A percentile compares a stretch with the other conserved stretches of the same genome.
Evolutionary conservation across 1,139 yeast genomes (phyloP).

Genomic region (Taphrina pruni): DNA sequence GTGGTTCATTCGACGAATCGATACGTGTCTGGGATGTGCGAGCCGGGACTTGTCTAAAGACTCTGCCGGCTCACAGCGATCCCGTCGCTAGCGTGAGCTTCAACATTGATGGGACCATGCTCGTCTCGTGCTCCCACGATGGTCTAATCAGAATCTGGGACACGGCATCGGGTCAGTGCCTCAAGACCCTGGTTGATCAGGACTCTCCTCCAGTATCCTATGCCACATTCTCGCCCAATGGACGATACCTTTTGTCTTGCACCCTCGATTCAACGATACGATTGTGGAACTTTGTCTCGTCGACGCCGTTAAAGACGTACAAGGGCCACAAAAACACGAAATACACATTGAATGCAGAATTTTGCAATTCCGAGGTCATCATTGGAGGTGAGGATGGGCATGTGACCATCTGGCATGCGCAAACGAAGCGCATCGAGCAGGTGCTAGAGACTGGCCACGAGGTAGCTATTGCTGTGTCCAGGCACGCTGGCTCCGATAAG

Average conservation of each 20-base stretch:
- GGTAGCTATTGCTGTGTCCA: conserved; percentile 14
- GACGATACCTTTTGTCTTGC: conserved; percentile 75
- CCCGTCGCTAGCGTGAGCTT: conserved; percentile 80
- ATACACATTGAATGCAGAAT: conserved; percentile 44
- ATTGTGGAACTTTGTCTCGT: conserved; percentile 82
- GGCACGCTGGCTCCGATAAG: background rate
- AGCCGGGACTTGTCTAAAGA: conserved; percentile 72
- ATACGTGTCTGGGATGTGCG: conserved; percentile 81
- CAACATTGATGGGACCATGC: conserved; percentile 78
- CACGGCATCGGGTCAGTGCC: conserved; percentile 85
- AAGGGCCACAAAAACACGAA: conserved; percentile 53
- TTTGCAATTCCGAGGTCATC: conserved; percentile 52
- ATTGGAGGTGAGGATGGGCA: conserved; percentile 72
- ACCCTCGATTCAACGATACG: conserved; percentile 80
- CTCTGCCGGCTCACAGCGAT: conserved; percentile 91
- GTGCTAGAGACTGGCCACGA: conserved; percentile 13
- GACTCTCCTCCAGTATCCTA: conserved; percentile 63
- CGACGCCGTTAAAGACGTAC: conserved; percentile 77
- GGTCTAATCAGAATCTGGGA: conserved; percentile 89
- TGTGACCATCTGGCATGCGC: conserved; percentile 76
- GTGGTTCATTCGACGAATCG: conserved; percentile 83
- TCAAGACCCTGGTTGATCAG: conserved; percentile 72
- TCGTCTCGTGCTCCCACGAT: conserved; percentile 88
- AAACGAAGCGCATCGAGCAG: conserved; percentile 62
- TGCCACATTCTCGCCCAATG: conserved; percentile 80